Evolutionary conservation across 2,329 filamentous ascomycete species (phyloP).

Genomic region (Orbilia javanica): DNA sequence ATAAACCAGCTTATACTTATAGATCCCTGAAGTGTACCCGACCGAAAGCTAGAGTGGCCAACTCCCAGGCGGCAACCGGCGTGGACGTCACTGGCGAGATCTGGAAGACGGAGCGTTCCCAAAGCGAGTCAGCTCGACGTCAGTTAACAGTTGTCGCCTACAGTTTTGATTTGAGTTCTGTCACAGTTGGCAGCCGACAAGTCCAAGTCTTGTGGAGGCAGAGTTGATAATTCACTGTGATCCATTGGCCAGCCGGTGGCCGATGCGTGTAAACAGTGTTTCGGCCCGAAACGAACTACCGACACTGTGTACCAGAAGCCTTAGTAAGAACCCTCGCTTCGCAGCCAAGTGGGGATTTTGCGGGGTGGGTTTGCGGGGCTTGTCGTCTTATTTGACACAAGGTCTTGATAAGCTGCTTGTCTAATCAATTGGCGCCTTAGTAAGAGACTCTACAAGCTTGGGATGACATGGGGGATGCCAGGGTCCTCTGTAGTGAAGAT

Average conservation of each 20-base stretch:
- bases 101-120: too few relatives aligned
- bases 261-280: background rate
- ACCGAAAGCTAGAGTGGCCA: too few relatives aligned
- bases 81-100: too few relatives aligned
- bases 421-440: conserved; percentile 41
- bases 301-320: background rate
- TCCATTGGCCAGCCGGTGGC: conserved; percentile 30
- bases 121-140: too few relatives aligned
- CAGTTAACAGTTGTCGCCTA: too few relatives aligned
- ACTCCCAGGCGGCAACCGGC: too few relatives aligned
- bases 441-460: conserved; percentile 10
- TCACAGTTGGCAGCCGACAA: too few relatives aligned
- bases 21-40: too few relatives aligned
- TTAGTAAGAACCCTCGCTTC: background rate
- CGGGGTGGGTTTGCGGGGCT: conserved; percentile 20
- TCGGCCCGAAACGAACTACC: conserved; percentile 57
- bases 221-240: background rate
- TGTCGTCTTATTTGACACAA: conserved; percentile 13
- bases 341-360: conserved; percentile 17
- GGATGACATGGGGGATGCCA: conserved; percentile 3
- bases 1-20: too few relatives aligned
- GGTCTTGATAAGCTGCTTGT: conserved; percentile 51
- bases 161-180: too few relatives aligned
- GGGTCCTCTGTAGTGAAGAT: conserved; percentile 10
- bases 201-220: background rate